A percentile compares a stretch with the other conserved stretches of the same genome.
Evolutionary conservation across 1,284 basidiomycete genomes (phyloP).

Genomic region (Malassezia yamatoensis): DNA sequence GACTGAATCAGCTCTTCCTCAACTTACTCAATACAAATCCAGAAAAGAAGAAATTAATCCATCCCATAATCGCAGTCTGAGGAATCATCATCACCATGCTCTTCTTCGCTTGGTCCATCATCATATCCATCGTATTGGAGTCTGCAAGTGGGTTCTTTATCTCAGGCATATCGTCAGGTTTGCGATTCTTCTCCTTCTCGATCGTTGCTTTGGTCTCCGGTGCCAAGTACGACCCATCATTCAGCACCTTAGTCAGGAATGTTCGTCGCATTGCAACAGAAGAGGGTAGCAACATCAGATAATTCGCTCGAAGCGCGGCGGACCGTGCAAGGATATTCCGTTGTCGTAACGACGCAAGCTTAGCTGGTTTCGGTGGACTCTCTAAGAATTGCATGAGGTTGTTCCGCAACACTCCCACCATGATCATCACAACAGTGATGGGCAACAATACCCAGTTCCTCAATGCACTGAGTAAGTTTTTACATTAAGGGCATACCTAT

Average conservation of each 20-base stretch:
- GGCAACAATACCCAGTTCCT: conserved; percentile 71
- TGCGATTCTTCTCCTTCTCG: conserved; percentile 5
- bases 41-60: conserved; percentile 99
- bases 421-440: conserved; percentile 93
- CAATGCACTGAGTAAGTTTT: conserved; percentile 20
- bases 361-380: conserved; percentile 68
- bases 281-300: conserved; percentile 29
- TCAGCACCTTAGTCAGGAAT: conserved; percentile 29
- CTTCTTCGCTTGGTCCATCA: conserved; percentile 99
- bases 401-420: conserved; percentile 86
- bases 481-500: not conserved
- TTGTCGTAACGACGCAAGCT: conserved; percentile 72
- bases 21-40: conserved; percentile 83
- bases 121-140: conserved; percentile 84
- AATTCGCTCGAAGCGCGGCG: conserved; percentile 29
- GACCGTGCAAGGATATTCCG: conserved; percentile 52
- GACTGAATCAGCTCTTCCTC: conserved; percentile 47
- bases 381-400: conserved; percentile 82
- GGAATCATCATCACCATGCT: conserved; percentile 65
- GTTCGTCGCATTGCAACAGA: conserved; percentile 30
- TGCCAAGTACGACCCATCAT: conserved; percentile 35
- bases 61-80: conserved; percentile 93
- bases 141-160: conserved; percentile 62
- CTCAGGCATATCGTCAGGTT: conserved; percentile 22
- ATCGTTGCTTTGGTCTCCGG: conserved; percentile 20